Percentiles rank a stretch among this genome's conserved stretches.
These are phyloP conservation scores for Metschnikowia noctiluminum DNA, from an alignment of 805 yeast genomes.

Conservation along the genomic window DNA sequence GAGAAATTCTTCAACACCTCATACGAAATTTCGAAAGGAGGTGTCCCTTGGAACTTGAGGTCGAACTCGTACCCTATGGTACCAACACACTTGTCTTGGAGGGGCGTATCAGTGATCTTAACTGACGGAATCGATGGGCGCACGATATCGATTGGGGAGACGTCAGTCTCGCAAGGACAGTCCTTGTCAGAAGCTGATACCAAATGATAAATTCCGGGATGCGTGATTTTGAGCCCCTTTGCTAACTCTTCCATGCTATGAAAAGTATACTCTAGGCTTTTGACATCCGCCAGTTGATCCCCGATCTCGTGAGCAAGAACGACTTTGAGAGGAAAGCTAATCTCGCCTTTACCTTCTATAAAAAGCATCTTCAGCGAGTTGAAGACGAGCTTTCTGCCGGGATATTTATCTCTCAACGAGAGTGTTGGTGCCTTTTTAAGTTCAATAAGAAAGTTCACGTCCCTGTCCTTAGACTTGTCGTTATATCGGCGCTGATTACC, in stretches of 20 bases:
- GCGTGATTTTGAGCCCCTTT: constrained; percentile 36
- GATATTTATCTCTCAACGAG: constrained; percentile 21
- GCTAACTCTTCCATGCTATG: constrained; percentile 23
- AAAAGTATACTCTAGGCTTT: constrained; percentile 25
- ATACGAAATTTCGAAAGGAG: constrained; percentile 73
- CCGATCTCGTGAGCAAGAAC: constrained; percentile 31
- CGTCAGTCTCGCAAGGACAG: constrained; percentile 60
- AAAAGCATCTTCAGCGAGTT: constrained; percentile 30
- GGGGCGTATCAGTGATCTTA: constrained; percentile 49
- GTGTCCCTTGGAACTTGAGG: constrained; percentile 65
- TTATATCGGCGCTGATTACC: constrained; percentile 35
- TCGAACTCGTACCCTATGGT: constrained; percentile 76
- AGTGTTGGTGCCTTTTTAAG: constrained; percentile 26
- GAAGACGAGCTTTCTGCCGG: constrained; percentile 22
- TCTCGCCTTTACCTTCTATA: constrained; percentile 13
- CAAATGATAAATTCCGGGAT: constrained; percentile 67
- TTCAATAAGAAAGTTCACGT: constrained; percentile 29
- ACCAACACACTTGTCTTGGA: constrained; percentile 87
- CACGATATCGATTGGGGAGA: constrained; percentile 28
- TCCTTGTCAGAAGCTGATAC: constrained; percentile 50
- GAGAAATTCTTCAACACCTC: constrained; percentile 49
- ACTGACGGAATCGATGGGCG: constrained; percentile 35
- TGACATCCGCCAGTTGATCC: constrained; percentile 22
- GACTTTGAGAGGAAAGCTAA: constrained; percentile 30
- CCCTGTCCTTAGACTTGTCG: constrained; percentile 35